phyloP scores from a whole-genome alignment of 768 basidiomycete genomes.

The Candolleomyces eurysporus region DNA sequence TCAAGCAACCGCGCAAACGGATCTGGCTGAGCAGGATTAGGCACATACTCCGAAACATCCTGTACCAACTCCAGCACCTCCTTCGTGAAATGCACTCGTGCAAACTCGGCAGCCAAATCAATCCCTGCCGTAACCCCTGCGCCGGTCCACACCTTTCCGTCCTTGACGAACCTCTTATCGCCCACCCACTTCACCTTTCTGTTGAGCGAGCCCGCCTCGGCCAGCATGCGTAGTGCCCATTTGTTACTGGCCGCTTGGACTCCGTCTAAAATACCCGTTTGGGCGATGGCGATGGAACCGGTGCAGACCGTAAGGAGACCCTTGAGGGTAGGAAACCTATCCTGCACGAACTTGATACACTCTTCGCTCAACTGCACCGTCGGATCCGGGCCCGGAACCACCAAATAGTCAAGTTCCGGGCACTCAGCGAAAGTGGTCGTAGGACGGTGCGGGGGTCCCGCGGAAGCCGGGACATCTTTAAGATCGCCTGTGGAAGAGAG shows the following conservation, averaged over 20 bases:
- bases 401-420: too few relatives aligned
- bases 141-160: constrained; percentile 27
- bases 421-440: too few relatives aligned
- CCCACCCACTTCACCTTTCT: constrained; percentile 27
- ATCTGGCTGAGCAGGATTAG: constrained; percentile 25
- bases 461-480: too few relatives aligned
- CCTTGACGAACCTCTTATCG: constrained; percentile 23
- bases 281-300: constrained; percentile 19
- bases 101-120: constrained; percentile 26
- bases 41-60: constrained; percentile 19
- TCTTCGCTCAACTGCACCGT: too few relatives aligned
- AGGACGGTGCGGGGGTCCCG: too few relatives aligned
- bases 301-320: constrained; percentile 23
- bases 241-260: constrained; percentile 23
- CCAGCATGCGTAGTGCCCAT: constrained; percentile 6
- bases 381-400: too few relatives aligned
- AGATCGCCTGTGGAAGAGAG: too few relatives aligned
- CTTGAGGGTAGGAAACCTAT: constrained; percentile 13
- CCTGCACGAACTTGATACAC: too few relatives aligned
- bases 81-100: constrained; percentile 19
- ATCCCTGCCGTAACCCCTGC: constrained; percentile 25
- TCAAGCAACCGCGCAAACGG: constrained; percentile 21
- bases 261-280: constrained; percentile 23
- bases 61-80: constrained; percentile 18
- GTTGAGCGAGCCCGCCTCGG: constrained; percentile 10